These are phyloP conservation scores for Candida manassasensis DNA, from an alignment of 805 yeast genomes.

Conservation along the genomic window DNA sequence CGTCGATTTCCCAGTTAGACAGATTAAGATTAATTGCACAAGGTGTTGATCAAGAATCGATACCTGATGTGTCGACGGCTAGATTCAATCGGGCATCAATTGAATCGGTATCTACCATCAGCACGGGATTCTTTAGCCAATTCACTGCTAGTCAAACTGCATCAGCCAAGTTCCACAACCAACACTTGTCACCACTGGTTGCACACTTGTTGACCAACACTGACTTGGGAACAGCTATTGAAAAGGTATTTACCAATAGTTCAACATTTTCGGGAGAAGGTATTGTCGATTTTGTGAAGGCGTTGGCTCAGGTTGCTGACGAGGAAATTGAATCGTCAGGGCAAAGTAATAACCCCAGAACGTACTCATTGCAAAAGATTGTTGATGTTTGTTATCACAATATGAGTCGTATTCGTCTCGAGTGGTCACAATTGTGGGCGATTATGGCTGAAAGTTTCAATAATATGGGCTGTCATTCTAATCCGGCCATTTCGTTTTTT, in stretches of 20 bases:
- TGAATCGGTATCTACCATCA: slow-evolving; percentile 44
- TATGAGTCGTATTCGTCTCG: slow-evolving; percentile 92
- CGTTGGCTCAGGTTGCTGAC: slow-evolving; percentile 77
- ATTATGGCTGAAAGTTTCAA: slow-evolving; percentile 89
- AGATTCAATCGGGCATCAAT: slow-evolving; percentile 50
- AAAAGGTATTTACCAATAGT: slow-evolving; percentile 81
- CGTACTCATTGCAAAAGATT: slow-evolving; percentile 89
- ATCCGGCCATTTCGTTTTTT: slow-evolving; percentile 73
- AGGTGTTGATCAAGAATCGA: slow-evolving; percentile 76
- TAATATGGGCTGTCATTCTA: slow-evolving; percentile 74
- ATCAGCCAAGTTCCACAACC: slow-evolving; percentile 66
- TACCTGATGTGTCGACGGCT: slow-evolving; percentile 83
- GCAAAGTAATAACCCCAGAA: slow-evolving; percentile 75
- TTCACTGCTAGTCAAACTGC: slow-evolving; percentile 61
- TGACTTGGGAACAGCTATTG: slow-evolving; percentile 74
- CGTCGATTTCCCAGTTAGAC: slow-evolving; percentile 86
- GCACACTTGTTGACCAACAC: slow-evolving; percentile 57
- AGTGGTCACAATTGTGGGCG: slow-evolving; percentile 95
- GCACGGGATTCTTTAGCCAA: slow-evolving; percentile 50
- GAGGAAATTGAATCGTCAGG: slow-evolving; percentile 92
- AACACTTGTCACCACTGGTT: slow-evolving; percentile 55
- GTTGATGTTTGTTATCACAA: slow-evolving; percentile 97
- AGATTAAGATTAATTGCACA: slow-evolving; percentile 81
- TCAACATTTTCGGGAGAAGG: slow-evolving; percentile 76
- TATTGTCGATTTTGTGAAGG: slow-evolving; percentile 80